Base-by-base conservation (phyloP, 208 protist genomes). In the Leishmania martiniquensis region DNA sequence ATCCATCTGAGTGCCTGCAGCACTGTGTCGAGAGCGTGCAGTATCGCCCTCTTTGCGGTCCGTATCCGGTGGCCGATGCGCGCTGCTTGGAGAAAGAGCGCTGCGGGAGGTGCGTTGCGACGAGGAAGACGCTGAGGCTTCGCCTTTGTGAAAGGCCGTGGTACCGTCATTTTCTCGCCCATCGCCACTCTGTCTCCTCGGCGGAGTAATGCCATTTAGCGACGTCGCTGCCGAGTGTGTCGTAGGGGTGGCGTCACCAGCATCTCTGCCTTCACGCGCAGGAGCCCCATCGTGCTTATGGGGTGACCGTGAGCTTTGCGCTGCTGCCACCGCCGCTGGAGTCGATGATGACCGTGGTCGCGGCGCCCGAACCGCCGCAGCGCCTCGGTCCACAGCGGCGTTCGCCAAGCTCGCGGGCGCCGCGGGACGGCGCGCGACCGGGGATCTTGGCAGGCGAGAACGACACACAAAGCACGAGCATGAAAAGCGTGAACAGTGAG, bases 381-480 rank as follows among this genome's bases (percentile, higher is more conserved):
- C 49, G 15, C 42, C 77, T 47, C 25, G 51, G n/a, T 20, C 17
- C 72, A 72, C 29, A 44, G 72, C 59, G 5, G 39, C 47, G 52
- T 32, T 47, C 44, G 5, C 55, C 55, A 51, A 57, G 17, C 29
- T 51, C n/a, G 25, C 15, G 25, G 47, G 72, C 55, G 54, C 20
- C 49, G 20, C 70, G 22, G n/a, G 72, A 69, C 44, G 47, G 45
- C 6, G 17, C 45, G 37, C 29, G 10, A 25, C 17, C 54, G 55
- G 42, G 25, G 45, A 29, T 22, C 76, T 34, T 39, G 55, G 7
- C 13, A 22, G 39, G 2, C 7, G 57, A n/a, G 67, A 34, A 49
- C 55, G 34, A 37, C 79, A 83, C 42, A 83, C 79, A 49, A 83
- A 78, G 68, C 79, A 83, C 12, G 79, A 75, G 67, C 79, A 83